Base-by-base conservation (phyloP, 306 rosid species). In the Glycyrrhiza uralensis region DNA sequence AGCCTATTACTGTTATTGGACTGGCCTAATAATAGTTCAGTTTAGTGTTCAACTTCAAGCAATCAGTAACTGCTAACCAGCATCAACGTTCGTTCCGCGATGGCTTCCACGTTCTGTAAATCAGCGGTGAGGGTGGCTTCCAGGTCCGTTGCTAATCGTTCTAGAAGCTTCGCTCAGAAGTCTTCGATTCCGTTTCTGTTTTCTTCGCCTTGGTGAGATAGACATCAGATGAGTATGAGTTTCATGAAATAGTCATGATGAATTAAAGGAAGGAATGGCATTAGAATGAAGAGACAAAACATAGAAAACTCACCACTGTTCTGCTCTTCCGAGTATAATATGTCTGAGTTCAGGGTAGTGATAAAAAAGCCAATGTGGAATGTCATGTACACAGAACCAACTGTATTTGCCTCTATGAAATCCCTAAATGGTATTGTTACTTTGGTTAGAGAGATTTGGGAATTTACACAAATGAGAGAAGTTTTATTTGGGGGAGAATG, bases 71-170 rank as follows among this genome's bases (percentile, higher is more conserved):
- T n/a, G n/a, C n/a, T n/a, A n/a, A n/a, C n/a, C n/a, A n/a, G n/a
- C n/a, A n/a, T n/a, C n/a, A n/a, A n/a, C n/a, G n/a, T n/a, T n/a
- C n/a, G n/a, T 28, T 20, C 73, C 18, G 46, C 10, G 9, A 77
- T 88, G 92, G 89, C 92, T 71, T 83, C 88, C 6, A 17, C 42
- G 49, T 32, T 87, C 22, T 88, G 91, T 41, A 87, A 87, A 84
- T 90, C 96, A 35, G 90, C 89, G 42, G 78, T 80, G 52, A 80
- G 85, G 75, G 66, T 88, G 32, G 79, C 81, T 6, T 76, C 96
- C 2, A 86, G 86, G 58, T 79, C 91, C 54, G 13, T 93, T 1
- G 74, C 69, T 1, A 75, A 76, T 76, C 86, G 85, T 13, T 83
- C 96, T 44, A 87, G 77, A 80, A 39, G 42, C 54, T 66, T 87